A percentile compares a stretch with the other conserved stretches of the same genome.
Evolutionary conservation across 2,329 filamentous ascomycete species (phyloP).

Genomic region (Talaromyces sp.): DNA sequence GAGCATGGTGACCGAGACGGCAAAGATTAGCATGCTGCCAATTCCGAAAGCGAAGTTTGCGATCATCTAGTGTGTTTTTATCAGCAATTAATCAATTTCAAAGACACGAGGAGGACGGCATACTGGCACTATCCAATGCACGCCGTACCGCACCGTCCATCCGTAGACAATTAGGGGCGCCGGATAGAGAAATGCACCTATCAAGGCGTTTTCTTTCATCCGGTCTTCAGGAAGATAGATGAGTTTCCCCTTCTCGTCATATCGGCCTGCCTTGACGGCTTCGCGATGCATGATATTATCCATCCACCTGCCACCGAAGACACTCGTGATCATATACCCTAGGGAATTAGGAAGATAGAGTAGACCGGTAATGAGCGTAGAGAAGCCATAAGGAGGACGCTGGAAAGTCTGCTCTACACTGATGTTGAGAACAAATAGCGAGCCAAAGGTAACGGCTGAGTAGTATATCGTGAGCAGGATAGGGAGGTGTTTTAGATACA

Average conservation of each 20-base stretch:
- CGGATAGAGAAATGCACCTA: slow-evolving; percentile 68
- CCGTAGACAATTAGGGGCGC: slow-evolving; percentile 69
- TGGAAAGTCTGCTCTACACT: slow-evolving; percentile 68
- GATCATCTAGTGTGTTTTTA: slow-evolving; percentile 40
- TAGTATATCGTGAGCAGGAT: slow-evolving; percentile 70
- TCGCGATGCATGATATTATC: slow-evolving; percentile 76
- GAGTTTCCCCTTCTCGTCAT: slow-evolving; percentile 62
- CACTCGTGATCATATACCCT: slow-evolving; percentile 66
- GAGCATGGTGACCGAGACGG: slow-evolving; percentile 72
- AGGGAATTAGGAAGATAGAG: slow-evolving; percentile 72
- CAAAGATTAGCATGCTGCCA: slow-evolving; percentile 74
- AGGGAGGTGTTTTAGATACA: slow-evolving; percentile 69
- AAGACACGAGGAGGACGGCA: slow-evolving; percentile 15
- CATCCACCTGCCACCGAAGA: slow-evolving; percentile 72
- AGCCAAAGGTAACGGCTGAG: slow-evolving; percentile 69
- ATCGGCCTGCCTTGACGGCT: slow-evolving; percentile 64
- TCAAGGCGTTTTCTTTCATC: slow-evolving; percentile 77
- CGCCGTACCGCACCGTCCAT: slow-evolving; percentile 62
- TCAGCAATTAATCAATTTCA: slow-evolving; percentile 1
- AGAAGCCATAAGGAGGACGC: slow-evolving; percentile 62
- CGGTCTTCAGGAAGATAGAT: slow-evolving; percentile 73
- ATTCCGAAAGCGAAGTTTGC: slow-evolving; percentile 71
- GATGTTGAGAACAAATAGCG: slow-evolving; percentile 74
- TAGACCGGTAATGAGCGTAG: slow-evolving; percentile 65
- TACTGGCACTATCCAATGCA: slow-evolving; percentile 59